Evolutionary conservation across 2,329 filamentous ascomycete species (phyloP).

Genomic region (Ceratocystis colombiana): DNA sequence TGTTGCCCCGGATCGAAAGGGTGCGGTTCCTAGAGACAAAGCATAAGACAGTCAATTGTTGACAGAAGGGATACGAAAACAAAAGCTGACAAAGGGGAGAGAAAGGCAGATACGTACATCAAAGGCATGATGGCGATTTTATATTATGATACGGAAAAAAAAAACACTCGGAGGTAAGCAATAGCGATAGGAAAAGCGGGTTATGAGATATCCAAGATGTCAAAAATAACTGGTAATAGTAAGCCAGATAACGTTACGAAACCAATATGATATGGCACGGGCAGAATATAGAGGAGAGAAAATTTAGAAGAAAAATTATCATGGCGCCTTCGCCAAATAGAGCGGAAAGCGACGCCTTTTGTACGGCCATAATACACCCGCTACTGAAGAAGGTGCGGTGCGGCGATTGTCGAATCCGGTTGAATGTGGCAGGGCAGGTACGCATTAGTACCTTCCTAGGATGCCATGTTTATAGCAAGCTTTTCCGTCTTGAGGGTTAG

Average conservation of each 20-base stretch:
- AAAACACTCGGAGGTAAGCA: background rate
- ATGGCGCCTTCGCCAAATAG: background rate
- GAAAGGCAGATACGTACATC: conserved; percentile 16
- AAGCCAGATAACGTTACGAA: conserved; percentile 6
- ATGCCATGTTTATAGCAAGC: background rate
- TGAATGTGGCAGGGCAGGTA: background rate
- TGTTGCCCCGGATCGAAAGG: conserved; percentile 31
- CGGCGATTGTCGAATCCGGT: background rate
- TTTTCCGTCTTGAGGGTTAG: background rate
- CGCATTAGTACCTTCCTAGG: background rate
- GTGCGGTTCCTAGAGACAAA: conserved; percentile 22
- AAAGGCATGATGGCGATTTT: conserved; percentile 24
- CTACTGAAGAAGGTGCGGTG: background rate
- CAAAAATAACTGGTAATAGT: conserved; percentile 12
- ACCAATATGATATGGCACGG: background rate
- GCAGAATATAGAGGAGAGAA: conserved; percentile 2
- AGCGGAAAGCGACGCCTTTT: conserved; percentile 9
- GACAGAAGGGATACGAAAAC: background rate
- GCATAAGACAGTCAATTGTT: background rate
- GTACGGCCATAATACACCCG: conserved; percentile 9
- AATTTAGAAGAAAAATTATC: background rate
- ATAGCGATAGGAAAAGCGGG: conserved; percentile 2
- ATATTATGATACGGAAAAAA: conserved; percentile 2
- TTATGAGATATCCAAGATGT: conserved; percentile 9
- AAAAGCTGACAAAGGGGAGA: background rate